A percentile compares a stretch with the other conserved stretches of the same genome.
phyloP scores from a whole-genome alignment of 306 rosid species.

The Sphenostylis stenocarpa region DNA sequence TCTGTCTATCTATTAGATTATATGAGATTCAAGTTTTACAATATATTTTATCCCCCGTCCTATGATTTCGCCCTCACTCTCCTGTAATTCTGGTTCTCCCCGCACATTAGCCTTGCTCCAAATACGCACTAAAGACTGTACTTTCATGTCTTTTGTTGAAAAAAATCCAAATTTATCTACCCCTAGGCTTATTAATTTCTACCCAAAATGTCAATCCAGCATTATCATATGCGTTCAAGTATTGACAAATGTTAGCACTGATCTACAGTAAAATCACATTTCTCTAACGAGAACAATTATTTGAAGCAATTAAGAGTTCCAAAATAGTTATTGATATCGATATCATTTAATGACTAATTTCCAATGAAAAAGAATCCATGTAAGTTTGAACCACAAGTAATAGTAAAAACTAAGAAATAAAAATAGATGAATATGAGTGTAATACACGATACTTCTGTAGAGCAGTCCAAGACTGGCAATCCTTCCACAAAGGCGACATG shows the following conservation, averaged over 20 bases:
- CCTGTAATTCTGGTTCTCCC: neutral
- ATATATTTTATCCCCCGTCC: no score
- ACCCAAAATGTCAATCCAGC: neutral
- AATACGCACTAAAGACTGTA: neutral
- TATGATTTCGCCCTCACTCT: no score
- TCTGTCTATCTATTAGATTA: no score
- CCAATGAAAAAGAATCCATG: neutral
- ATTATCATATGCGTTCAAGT: neutral
- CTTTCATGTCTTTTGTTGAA: slow-evolving; percentile 11
- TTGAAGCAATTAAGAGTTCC: slow-evolving; percentile 1
- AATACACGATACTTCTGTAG: slow-evolving; percentile 75
- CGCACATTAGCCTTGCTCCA: neutral
- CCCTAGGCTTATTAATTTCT: neutral
- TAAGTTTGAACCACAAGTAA: slow-evolving; percentile 22
- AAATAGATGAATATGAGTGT: neutral
- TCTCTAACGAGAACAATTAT: neutral
- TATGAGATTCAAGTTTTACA: no score
- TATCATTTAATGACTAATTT: neutral
- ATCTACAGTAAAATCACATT: neutral
- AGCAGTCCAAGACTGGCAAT: slow-evolving; percentile 78
- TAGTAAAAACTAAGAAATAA: slow-evolving; percentile 12
- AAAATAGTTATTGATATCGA: neutral
- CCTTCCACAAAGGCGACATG: slow-evolving; percentile 76
- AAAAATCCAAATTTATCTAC: neutral
- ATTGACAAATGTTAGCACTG: neutral